phyloP scores from a whole-genome alignment of 139 green algal genomes.

The Asterochloris sp. region DNA sequence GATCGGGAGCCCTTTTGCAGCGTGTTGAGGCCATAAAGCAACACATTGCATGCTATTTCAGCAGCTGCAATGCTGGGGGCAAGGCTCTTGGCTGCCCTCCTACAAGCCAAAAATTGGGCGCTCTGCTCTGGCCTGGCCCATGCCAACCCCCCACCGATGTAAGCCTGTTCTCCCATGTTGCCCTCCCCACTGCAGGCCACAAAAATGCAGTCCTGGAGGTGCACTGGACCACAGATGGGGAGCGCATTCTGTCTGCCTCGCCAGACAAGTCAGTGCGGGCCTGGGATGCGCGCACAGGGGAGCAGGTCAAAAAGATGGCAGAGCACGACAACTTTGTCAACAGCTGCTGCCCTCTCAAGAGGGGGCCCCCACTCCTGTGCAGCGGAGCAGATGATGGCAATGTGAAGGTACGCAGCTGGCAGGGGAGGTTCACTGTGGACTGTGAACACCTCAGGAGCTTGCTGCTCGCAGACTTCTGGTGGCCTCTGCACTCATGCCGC shows the following conservation, averaged over 20 bases:
- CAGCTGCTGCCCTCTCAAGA: conserved; percentile 61
- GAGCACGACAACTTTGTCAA: conserved; percentile 95
- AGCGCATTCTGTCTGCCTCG: conserved; percentile 72
- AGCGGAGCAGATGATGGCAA: conserved; percentile 85
- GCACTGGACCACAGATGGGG: conserved; percentile 85
- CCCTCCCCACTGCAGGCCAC: conserved; percentile 57
- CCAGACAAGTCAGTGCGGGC: conserved; percentile 82
- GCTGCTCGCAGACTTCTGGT: neutral
- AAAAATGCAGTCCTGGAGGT: conserved; percentile 92
- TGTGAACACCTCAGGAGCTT: neutral
- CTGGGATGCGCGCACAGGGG: conserved; percentile 70
- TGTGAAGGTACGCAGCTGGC: conserved; percentile 58
- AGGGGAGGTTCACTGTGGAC: neutral
- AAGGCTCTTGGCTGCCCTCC: too few relatives aligned
- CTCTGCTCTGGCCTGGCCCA: too few relatives aligned
- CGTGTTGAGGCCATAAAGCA: neutral
- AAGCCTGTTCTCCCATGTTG: neutral
- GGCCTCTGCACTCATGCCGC: neutral
- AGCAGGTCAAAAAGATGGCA: conserved; percentile 78
- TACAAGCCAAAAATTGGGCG: too few relatives aligned
- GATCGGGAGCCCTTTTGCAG: too few relatives aligned
- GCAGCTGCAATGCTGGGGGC: neutral
- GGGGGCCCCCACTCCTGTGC: conserved; percentile 77
- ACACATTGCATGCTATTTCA: neutral
- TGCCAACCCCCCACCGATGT: too few relatives aligned